phyloP scores from a whole-genome alignment of 2,329 filamentous ascomycete species.

The Atkinsonella hypoxylon region DNA sequence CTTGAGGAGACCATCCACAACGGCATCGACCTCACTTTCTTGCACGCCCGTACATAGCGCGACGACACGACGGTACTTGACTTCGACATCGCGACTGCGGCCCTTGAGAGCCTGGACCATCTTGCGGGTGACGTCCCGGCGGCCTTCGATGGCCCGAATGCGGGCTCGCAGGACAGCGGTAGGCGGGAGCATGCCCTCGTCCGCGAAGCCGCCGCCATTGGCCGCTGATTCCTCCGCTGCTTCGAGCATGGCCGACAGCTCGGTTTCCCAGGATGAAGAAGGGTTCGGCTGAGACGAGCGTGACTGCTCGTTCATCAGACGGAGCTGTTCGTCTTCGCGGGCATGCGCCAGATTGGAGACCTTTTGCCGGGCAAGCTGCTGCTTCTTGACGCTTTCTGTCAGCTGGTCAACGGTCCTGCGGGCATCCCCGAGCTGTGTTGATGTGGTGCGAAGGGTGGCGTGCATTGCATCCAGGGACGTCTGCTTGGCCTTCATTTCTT shows the following conservation, averaged over 20 bases:
- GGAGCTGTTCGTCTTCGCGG: constrained; percentile 55
- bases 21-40: constrained; percentile 67
- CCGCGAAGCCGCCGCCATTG: constrained; percentile 23
- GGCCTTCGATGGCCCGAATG: constrained; percentile 55
- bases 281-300: constrained; percentile 30
- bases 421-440: constrained; percentile 65
- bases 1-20: constrained; percentile 67
- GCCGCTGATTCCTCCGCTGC: constrained; percentile 25
- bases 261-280: constrained; percentile 40
- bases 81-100: constrained; percentile 71
- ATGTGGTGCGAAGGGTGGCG: constrained; percentile 66
- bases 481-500: constrained; percentile 75
- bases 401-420: constrained; percentile 61
- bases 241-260: constrained; percentile 36
- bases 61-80: constrained; percentile 81
- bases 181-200: constrained; percentile 40
- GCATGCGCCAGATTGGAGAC: constrained; percentile 68
- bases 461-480: constrained; percentile 73
- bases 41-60: constrained; percentile 72
- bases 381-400: constrained; percentile 50
- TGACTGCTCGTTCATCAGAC: constrained; percentile 29
- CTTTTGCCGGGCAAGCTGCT: constrained; percentile 56
- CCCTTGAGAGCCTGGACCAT: constrained; percentile 62
- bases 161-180: constrained; percentile 52
- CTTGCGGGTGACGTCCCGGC: constrained; percentile 55